phyloP scores from a whole-genome alignment of 352 stramenopile species.

The Globisporangium ultimum region DNA sequence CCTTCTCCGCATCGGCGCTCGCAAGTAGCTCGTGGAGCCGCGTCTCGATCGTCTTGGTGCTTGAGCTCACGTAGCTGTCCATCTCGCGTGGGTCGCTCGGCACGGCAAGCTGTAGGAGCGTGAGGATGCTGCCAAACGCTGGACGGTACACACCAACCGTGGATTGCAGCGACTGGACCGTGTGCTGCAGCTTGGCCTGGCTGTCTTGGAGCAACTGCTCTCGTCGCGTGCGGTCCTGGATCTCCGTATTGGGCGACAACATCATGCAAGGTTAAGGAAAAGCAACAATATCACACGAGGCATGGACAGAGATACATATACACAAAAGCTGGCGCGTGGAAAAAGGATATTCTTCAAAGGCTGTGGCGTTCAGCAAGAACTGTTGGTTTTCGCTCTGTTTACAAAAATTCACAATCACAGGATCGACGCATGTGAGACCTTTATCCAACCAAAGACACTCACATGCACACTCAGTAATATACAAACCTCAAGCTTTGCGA shows the following conservation, averaged over 20 bases:
- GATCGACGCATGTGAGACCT: too few species aligned
- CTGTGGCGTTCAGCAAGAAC: slow-evolving; percentile 74
- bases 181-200: slow-evolving; percentile 63
- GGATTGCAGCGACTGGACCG: slow-evolving; percentile 49
- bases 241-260: slow-evolving; percentile 49
- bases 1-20: slow-evolving; percentile 58
- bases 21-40: slow-evolving; percentile 57
- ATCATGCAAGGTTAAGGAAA: slow-evolving; percentile 51
- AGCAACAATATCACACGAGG: background rate
- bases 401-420: background rate
- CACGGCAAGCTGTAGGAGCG: slow-evolving; percentile 44
- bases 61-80: slow-evolving; percentile 36
- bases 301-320: slow-evolving; percentile 13
- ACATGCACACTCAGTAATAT: background rate
- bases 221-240: slow-evolving; percentile 67
- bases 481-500: slow-evolving; percentile 72
- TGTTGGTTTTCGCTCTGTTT: slow-evolving; percentile 77
- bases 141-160: slow-evolving; percentile 52
- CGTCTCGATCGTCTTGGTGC: slow-evolving; percentile 46
- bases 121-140: slow-evolving; percentile 50
- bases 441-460: background rate
- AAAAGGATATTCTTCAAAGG: slow-evolving; percentile 87
- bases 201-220: slow-evolving; percentile 64
- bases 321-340: background rate
- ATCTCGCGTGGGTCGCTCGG: slow-evolving; percentile 23